Conservation (phyloP, 768 basidiomycete genomes). For the Hygrophorus pudorinus region DNA sequence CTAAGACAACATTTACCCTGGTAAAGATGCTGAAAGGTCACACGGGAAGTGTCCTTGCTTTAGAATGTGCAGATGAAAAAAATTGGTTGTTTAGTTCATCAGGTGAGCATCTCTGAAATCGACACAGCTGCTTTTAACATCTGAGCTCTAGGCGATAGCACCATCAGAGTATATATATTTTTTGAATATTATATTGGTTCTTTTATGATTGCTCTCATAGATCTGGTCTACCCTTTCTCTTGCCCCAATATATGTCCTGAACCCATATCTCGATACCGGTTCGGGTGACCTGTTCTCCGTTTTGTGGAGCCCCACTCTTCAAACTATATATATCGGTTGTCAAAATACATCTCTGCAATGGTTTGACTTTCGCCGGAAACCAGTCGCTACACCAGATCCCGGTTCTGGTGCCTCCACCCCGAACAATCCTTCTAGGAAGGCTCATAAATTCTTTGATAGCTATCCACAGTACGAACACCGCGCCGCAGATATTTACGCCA, state of each 20-base stretch:
- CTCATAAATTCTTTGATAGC: slow-evolving; percentile 89
- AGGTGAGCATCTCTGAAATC: slow-evolving; percentile 32
- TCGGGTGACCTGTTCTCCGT: slow-evolving; percentile 86
- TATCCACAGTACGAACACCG: slow-evolving; percentile 65
- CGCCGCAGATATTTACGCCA: slow-evolving; percentile 59
- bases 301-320: slow-evolving; percentile 58
- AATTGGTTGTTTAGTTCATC: slow-evolving; percentile 88
- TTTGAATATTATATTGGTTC: slow-evolving; percentile 2
- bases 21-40: slow-evolving; percentile 69
- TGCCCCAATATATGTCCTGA: slow-evolving; percentile 56
- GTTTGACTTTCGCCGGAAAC: slow-evolving; percentile 46
- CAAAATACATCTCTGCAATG: slow-evolving; percentile 92
- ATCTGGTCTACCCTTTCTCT: slow-evolving; percentile 75
- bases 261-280: slow-evolving; percentile 69
- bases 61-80: slow-evolving; percentile 67
- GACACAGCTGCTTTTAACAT: neutral
- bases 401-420: slow-evolving; percentile 29
- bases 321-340: slow-evolving; percentile 78
- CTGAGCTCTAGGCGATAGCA: slow-evolving; percentile 63
- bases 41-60: slow-evolving; percentile 71
- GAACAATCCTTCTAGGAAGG: slow-evolving; percentile 41
- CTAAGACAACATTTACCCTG: slow-evolving; percentile 58
- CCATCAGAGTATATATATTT: slow-evolving; percentile 53
- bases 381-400: neutral
- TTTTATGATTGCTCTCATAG: slow-evolving; percentile 40